phyloP scores from a whole-genome alignment of 352 stramenopile species.

The Globisporangium lucens region DNA sequence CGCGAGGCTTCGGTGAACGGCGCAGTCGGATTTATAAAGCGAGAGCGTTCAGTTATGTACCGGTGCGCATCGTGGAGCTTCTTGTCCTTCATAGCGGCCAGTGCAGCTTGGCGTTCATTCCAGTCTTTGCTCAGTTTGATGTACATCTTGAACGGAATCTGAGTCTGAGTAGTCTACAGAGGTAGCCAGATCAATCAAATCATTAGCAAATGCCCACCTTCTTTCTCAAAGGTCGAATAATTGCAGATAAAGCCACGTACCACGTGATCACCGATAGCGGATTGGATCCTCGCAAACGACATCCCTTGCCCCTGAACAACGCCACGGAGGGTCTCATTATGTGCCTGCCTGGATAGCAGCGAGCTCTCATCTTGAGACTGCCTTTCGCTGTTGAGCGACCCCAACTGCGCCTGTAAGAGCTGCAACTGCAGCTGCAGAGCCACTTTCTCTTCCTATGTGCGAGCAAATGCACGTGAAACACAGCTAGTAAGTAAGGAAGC shows the following conservation, averaged over 20 bases:
- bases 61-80: not conserved
- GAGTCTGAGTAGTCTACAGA: not conserved
- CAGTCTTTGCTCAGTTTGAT: not conserved
- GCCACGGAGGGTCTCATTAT: not conserved
- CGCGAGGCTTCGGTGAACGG: not conserved
- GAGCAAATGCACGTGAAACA: not conserved
- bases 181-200: not conserved
- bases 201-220: not conserved
- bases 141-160: not conserved
- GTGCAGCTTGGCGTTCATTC: conserved; percentile 1
- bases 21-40: not conserved
- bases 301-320: not conserved
- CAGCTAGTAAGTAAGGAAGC: not conserved
- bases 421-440: not conserved
- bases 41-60: not conserved
- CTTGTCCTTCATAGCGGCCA: not conserved
- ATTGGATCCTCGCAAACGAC: conserved; percentile 1
- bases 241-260: not conserved
- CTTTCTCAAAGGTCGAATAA: not conserved
- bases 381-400: not conserved
- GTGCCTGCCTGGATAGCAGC: not conserved
- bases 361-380: not conserved
- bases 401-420: conserved; percentile 1
- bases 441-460: not conserved
- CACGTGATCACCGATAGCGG: not conserved